phyloP scores from a whole-genome alignment of 257 asterid genomes.

The Capsicum rhomboideum region DNA sequence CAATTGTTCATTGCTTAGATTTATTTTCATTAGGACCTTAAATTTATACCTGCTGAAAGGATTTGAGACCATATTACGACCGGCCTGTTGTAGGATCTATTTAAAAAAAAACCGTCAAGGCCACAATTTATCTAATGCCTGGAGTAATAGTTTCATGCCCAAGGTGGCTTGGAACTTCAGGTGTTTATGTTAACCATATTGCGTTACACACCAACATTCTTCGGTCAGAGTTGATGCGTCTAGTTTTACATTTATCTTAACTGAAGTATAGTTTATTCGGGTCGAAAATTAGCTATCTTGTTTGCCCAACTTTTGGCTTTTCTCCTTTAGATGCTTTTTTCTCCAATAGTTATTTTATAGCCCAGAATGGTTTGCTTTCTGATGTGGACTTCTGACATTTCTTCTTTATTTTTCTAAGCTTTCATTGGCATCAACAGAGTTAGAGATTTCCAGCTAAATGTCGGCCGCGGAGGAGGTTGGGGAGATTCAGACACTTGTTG shows the following conservation, averaged over 20 bases:
- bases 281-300: not conserved
- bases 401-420: not conserved
- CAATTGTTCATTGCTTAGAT: not conserved
- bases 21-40: not conserved
- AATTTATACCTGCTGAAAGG: not conserved
- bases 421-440: not conserved
- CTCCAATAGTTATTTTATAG: not conserved
- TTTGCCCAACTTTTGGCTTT: not conserved
- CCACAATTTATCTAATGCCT: not conserved
- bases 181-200: not conserved
- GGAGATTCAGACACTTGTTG: conserved; percentile 45
- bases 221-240: not conserved
- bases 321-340: not conserved
- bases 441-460: not conserved
- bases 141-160: not conserved
- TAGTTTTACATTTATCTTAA: not conserved
- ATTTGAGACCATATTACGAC: not conserved
- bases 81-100: not conserved
- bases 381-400: not conserved
- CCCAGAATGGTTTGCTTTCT: not conserved
- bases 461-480: conserved; percentile 17
- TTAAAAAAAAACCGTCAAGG: not conserved
- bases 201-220: not conserved
- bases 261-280: not conserved
- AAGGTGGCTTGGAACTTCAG: not conserved